Percentiles rank a stretch among this genome's conserved stretches.
phyloP scores from a whole-genome alignment of 2,329 filamentous ascomycete genomes.

The Biscogniauxia marginata region DNA sequence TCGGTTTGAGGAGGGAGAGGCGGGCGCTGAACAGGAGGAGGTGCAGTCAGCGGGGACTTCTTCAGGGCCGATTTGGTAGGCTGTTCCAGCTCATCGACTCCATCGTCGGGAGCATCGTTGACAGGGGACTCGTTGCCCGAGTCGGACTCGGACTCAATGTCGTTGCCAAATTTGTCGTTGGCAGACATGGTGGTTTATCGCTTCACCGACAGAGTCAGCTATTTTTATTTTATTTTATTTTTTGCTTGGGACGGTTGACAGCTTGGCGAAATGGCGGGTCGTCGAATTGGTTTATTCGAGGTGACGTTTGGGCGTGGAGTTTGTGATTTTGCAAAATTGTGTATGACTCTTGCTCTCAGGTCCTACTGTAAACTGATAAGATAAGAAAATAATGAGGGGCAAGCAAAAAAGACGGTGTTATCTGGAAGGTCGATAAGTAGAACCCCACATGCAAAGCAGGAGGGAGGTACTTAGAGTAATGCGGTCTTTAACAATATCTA shows the following conservation, averaged over 20 bases:
- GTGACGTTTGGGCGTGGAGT: constrained; percentile 21
- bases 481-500: no score
- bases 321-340: constrained; percentile 23
- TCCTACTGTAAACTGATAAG: constrained; percentile 16
- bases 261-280: not conserved
- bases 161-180: constrained; percentile 67
- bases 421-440: not conserved
- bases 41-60: constrained; percentile 62
- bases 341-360: constrained; percentile 21
- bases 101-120: constrained; percentile 53
- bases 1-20: constrained; percentile 81
- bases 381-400: constrained; percentile 25
- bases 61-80: constrained; percentile 83
- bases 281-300: not conserved
- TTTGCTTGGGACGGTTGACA: no score
- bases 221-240: not conserved
- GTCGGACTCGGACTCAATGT: constrained; percentile 71
- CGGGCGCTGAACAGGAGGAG: constrained; percentile 51
- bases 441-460: not conserved
- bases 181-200: constrained; percentile 53
- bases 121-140: constrained; percentile 61
- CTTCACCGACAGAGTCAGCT: no score
- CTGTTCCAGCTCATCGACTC: constrained; percentile 58
- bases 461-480: no score
- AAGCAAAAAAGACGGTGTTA: no score